These are phyloP conservation scores for Chlorella sp. DNA, from an alignment of 139 green algal genomes.

Conservation along the genomic window DNA sequence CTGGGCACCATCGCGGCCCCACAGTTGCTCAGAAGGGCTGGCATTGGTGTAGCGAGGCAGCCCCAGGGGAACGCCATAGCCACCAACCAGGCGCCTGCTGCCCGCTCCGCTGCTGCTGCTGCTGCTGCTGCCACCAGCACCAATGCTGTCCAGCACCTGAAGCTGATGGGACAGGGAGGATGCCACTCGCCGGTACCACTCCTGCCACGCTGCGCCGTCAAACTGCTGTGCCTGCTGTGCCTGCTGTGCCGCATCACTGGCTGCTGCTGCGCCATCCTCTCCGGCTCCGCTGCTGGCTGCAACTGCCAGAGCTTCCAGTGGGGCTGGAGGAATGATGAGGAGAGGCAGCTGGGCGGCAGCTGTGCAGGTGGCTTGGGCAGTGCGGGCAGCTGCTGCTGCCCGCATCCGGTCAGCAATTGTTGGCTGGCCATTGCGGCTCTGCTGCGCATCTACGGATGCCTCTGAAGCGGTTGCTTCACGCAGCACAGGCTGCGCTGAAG, in stretches of 20 bases:
- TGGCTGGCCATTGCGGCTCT: neutral
- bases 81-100: neutral
- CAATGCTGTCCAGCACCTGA: conserved; percentile 5
- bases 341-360: conserved; percentile 42
- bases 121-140: neutral
- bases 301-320: neutral
- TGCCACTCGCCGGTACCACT: neutral
- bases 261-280: no score
- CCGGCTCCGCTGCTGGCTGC: neutral
- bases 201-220: conserved; percentile 1
- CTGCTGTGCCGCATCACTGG: neutral
- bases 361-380: conserved; percentile 1
- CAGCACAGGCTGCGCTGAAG: neutral
- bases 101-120: neutral
- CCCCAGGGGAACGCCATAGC: conserved; percentile 20
- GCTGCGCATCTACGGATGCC: neutral
- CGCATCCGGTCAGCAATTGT: conserved; percentile 16
- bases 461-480: neutral
- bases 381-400: neutral
- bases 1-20: neutral
- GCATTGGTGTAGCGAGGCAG: neutral
- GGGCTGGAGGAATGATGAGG: conserved; percentile 4
- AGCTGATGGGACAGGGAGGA: conserved; percentile 10
- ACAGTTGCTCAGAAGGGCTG: neutral
- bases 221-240: neutral